Base-by-base conservation (phyloP, 2,329 filamentous ascomycete genomes). In the Cyclaneusma minus region DNA sequence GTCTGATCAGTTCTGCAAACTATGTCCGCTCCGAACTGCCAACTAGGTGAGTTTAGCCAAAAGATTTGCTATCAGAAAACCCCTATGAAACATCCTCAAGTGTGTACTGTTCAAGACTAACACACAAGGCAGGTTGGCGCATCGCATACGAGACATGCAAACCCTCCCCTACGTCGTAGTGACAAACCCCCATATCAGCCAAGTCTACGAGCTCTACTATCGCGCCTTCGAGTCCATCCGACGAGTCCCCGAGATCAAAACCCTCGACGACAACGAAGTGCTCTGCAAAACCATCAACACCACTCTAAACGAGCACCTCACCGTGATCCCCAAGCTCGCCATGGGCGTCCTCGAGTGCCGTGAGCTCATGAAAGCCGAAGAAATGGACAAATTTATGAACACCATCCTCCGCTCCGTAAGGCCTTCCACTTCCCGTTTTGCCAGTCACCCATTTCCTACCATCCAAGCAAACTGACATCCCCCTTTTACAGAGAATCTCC, bases 151-250 rank as follows among this genome's bases (percentile, higher is more conserved):
- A 32, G 87, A 98, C 49, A 95, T 98, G 69, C 89, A 98, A 52
- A 85, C 81, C 35, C 63, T 98, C 21, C 89, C 89, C 11, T 98
- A 93, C 48, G 81, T 89, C 19, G 87, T 95, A 29, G 82, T 95
- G 24, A 85, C 81, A n/a, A 98, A 98, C 44, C 72, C 72, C 5
- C 83, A 98, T 50, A 80, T 98, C 35, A 83, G 80, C 47, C 75
- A 91, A 38, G 89, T 95, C 17, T 98, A 98, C 55, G 83, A 95
- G 49, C 65, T 94, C 5, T 98, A 98, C 59, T 92, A 94, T 55
- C 74, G 75, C 38, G 87, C 89, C n/a, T 98, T 98, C 43, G 89
- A 98, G 48, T 73, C 64, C 28, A 79, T 95, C 36, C 79, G 89
- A 24, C 77, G 78, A 38, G 62, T 94, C 21, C 74, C 75, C 26